A percentile compares a stretch with the other conserved stretches of the same genome.
Conservation (phyloP, 441 rosid genomes). For the Hura crepitans region DNA sequence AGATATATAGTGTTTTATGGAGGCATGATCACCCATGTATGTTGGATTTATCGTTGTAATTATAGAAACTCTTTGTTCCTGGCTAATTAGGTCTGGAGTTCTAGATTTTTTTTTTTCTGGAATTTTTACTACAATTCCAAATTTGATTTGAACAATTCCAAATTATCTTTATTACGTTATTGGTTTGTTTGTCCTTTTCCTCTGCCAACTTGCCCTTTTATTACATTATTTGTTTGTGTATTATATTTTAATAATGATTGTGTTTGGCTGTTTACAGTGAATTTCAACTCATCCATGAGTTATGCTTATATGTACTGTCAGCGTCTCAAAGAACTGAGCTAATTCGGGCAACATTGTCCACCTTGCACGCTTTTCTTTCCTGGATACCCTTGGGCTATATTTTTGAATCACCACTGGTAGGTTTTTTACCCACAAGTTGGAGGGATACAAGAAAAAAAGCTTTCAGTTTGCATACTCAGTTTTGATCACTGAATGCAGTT, state of each 20-base stretch:
- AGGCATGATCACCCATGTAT: background rate
- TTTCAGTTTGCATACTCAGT: constrained; percentile 9
- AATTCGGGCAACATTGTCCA: constrained; percentile 85
- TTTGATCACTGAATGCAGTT: constrained; percentile 5
- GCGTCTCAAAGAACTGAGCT: constrained; percentile 98
- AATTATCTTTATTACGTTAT: background rate
- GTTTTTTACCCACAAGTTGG: constrained; percentile 17
- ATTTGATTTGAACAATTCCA: background rate
- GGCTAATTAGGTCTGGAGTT: background rate
- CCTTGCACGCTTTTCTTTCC: constrained; percentile 98
- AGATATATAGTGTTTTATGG: background rate
- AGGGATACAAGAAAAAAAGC: constrained; percentile 14
- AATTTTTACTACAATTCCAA: background rate
- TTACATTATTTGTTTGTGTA: constrained; percentile 3
- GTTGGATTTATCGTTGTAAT: background rate
- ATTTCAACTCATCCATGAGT: constrained; percentile 98
- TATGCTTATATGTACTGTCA: constrained; percentile 94
- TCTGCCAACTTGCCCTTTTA: constrained; percentile 1
- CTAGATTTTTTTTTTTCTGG: background rate
- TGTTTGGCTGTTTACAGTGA: constrained; percentile 62
- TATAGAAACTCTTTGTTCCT: background rate
- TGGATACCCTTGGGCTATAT: constrained; percentile 99
- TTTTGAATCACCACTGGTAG: constrained; percentile 96
- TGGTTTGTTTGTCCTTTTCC: background rate
- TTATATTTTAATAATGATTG: constrained; percentile 21